These are phyloP conservation scores for Linum usitatissimum DNA, from an alignment of 345 rosid species.

Conservation along the genomic window DNA sequence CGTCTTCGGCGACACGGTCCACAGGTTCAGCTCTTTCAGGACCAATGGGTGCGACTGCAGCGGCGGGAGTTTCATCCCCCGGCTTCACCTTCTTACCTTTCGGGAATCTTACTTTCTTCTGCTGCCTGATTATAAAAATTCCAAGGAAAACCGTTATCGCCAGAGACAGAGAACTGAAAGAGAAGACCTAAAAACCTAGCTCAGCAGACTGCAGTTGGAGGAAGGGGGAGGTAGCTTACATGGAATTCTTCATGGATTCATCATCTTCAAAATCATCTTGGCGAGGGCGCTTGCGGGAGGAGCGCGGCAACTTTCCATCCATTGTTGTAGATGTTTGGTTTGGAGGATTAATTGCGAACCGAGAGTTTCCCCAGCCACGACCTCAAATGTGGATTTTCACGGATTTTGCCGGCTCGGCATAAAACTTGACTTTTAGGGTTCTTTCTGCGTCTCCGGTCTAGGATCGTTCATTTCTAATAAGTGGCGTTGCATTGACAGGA, in stretches of 20 bases:
- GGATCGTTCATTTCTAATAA: too few relatives aligned
- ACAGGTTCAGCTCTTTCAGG: conserved; percentile 21
- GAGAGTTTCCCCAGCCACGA: too few relatives aligned
- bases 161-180: not conserved
- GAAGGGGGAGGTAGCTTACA: not conserved
- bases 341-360: too few relatives aligned
- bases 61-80: conserved; percentile 26
- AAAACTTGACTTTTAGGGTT: too few relatives aligned
- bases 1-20: conserved; percentile 21
- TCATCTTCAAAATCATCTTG: not conserved
- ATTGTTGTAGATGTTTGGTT: not conserved
- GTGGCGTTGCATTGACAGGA: too few relatives aligned
- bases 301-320: not conserved
- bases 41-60: not conserved
- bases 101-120: conserved; percentile 80
- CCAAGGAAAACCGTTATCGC: not conserved
- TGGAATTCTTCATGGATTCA: not conserved
- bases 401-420: too few relatives aligned
- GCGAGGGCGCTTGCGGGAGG: conserved; percentile 1
- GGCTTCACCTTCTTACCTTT: conserved; percentile 80
- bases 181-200: not conserved
- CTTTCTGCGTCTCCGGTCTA: too few relatives aligned
- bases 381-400: too few relatives aligned
- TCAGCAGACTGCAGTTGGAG: not conserved
- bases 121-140: conserved; percentile 7